Evolutionary conservation across 2,329 filamentous ascomycete genomes (phyloP).

Genomic region (Aspergillus floridensis): DNA sequence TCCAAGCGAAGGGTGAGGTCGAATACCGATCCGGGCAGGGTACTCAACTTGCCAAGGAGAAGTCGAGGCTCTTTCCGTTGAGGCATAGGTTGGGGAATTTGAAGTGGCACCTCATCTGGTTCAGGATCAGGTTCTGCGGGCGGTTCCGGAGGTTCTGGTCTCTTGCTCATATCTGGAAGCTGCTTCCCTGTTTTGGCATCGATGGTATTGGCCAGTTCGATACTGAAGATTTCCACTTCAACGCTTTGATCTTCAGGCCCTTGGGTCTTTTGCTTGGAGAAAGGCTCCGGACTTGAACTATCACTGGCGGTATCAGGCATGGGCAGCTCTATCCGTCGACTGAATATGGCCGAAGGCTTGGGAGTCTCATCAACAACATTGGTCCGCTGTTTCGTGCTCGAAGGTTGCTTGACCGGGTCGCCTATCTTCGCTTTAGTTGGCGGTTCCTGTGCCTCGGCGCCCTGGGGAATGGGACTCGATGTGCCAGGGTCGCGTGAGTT

Average conservation of each 20-base stretch:
- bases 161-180: constrained; percentile 24
- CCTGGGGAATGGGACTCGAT: constrained; percentile 30
- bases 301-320: constrained; percentile 41
- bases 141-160: constrained; percentile 15
- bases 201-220: constrained; percentile 42
- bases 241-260: constrained; percentile 7
- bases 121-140: constrained; percentile 14
- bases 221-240: constrained; percentile 24
- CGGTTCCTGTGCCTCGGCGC: constrained; percentile 32
- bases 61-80: constrained; percentile 37
- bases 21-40: constrained; percentile 63
- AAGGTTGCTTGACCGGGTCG: constrained; percentile 22
- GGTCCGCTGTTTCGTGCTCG: constrained; percentile 13
- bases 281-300: constrained; percentile 26
- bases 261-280: constrained; percentile 11
- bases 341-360: constrained; percentile 30
- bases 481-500: constrained; percentile 40
- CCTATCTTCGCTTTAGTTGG: constrained; percentile 31
- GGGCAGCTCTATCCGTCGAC: constrained; percentile 39
- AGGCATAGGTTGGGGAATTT: constrained; percentile 10
- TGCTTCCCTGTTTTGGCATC: constrained; percentile 43
- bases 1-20: constrained; percentile 65
- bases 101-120: constrained; percentile 3
- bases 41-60: constrained; percentile 64
- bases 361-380: constrained; percentile 28